These are phyloP conservation scores for Colletotrichum caudatum DNA, from an alignment of 2,329 filamentous ascomycete genomes.

Conservation along the genomic window DNA sequence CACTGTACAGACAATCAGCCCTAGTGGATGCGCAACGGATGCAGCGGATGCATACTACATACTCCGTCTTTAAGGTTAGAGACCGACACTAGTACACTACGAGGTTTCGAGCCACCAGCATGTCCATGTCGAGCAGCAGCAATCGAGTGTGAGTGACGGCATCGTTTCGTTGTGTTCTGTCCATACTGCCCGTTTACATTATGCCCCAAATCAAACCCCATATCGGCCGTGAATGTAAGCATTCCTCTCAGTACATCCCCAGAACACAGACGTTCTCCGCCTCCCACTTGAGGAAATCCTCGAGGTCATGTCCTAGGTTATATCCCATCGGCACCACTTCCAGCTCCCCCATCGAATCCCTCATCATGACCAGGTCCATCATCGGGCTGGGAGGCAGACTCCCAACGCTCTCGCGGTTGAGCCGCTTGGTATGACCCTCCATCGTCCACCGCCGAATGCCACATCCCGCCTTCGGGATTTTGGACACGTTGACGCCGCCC, in stretches of 20 bases:
- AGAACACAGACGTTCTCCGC: conserved; percentile 60
- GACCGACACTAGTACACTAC: too few relatives aligned
- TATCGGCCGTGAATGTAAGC: not conserved
- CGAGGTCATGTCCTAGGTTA: conserved; percentile 69
- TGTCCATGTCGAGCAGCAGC: not conserved
- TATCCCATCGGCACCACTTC: conserved; percentile 69
- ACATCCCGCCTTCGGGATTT: conserved; percentile 48
- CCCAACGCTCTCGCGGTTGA: conserved; percentile 46
- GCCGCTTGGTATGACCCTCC: conserved; percentile 51
- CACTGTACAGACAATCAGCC: conserved; percentile 12
- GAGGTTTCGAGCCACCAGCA: not conserved
- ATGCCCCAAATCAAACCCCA: not conserved
- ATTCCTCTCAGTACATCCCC: not conserved
- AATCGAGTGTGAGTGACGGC: not conserved
- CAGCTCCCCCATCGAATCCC: conserved; percentile 47
- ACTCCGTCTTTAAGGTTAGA: not conserved
- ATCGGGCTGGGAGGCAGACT: conserved; percentile 63
- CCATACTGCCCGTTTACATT: too few relatives aligned
- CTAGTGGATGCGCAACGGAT: conserved; percentile 1
- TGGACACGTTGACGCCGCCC: conserved; percentile 48
- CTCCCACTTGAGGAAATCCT: conserved; percentile 70
- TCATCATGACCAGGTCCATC: conserved; percentile 59
- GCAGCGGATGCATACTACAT: not conserved
- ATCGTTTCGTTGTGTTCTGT: conserved; percentile 1
- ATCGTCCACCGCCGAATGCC: conserved; percentile 53